phyloP scores from a whole-genome alignment of 176 grass and related monocot species.

The bread wheat (Triticum aestivum) region IWGSC_CS_RefSeq_v2.1 NC_057798.1:456617891-456618390 shows the following conservation, averaged over 20 bases:
- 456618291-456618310: not conserved
- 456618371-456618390: constrained; percentile 3
- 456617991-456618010: constrained; percentile 34
- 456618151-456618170: constrained; percentile 40
- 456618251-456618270: constrained; percentile 1
- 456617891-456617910: constrained; percentile 38
- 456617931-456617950: constrained; percentile 25
- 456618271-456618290: not conserved
- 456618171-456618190: constrained; percentile 26
- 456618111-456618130: constrained; percentile 16
- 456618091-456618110: constrained; percentile 48
- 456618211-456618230: not conserved
- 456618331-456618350: not conserved
- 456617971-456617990: constrained; percentile 29
- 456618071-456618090: constrained; percentile 34
- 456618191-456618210: constrained; percentile 12
- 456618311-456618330: not conserved
- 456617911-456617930: constrained; percentile 31
- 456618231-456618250: constrained; percentile 16
- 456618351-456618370: not conserved
- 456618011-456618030: constrained; percentile 27
- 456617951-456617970: constrained; percentile 21
- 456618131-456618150: constrained; percentile 45
- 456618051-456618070: constrained; percentile 54
- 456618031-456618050: constrained; percentile 47